Base-by-base conservation (phyloP, 257 asterid genomes). In the Solanum okadae region DNA sequence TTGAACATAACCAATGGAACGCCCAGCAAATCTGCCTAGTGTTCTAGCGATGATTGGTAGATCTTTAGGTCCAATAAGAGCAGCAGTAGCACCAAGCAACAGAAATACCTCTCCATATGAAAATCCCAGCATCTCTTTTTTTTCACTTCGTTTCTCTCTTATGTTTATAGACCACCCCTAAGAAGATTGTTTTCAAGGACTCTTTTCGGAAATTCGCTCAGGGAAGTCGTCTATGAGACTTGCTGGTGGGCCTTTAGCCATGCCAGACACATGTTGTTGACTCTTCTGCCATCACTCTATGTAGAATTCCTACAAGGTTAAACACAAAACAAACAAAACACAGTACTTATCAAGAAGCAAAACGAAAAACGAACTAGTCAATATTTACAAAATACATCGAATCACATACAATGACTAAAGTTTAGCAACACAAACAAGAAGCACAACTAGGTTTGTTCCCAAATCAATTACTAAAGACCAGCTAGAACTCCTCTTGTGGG, bases 51-150 rank as follows among this genome's bases (percentile, higher is more conserved):
- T 93, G 59, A 90, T 34, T 6, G 98, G 99, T 18, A 95, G 95
- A 90, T 96, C 99, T 89, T 94, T 96, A 15, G 98, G 98, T 85
- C 98, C 98, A 29, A 96, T 92, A 70, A 95, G 92, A 86, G 94
- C 97, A 77, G 98, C 98, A 23, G 98, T 90, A 81, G 97, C 98
- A 87, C 99, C 98, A 38, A 95, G 76, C 27, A 96, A 81, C 82
- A 96, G 94, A 90, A 96, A 95, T 31, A 95, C 77, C 90, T 96
- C 98, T 56, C 98, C 98, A 29, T 94, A 95, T 1, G 99, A 95
- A 91, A 96, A 38, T 31, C 99, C 99, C 72, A 96, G 91, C 99
- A 96, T 93, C 44, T 49, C 65, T 16, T 27, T 10, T 14, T 42
- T 11, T 77, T n/a, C 84, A 63, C 14, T 79, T 44, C 16, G 85